These are phyloP conservation scores for Boletales sp. DNA, from an alignment of 768 basidiomycete species.

Conservation along the genomic window DNA sequence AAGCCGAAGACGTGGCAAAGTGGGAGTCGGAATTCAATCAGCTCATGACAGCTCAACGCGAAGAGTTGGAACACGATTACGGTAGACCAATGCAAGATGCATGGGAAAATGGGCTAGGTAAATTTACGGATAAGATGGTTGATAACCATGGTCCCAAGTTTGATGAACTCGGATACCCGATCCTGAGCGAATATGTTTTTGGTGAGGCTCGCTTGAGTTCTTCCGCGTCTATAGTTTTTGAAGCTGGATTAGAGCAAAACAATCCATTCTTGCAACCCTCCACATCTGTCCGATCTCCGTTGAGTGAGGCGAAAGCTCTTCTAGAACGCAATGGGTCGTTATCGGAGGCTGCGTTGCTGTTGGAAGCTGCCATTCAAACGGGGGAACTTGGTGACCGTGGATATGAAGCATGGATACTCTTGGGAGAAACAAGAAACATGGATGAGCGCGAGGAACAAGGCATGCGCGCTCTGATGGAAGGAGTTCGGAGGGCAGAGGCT, in stretches of 20 bases:
- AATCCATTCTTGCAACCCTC: slow-evolving; percentile 67
- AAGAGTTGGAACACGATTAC: slow-evolving; percentile 63
- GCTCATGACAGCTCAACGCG: slow-evolving; percentile 64
- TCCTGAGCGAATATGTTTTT: slow-evolving; percentile 69
- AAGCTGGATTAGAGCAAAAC: slow-evolving; percentile 49
- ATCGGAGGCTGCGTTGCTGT: slow-evolving; percentile 78
- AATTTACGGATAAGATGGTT: slow-evolving; percentile 33
- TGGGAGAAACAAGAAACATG: slow-evolving; percentile 89
- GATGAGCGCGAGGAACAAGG: slow-evolving; percentile 83
- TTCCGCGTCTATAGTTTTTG: not conserved
- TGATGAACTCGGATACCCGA: slow-evolving; percentile 72
- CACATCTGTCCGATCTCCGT: slow-evolving; percentile 41
- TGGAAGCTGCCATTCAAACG: slow-evolving; percentile 88
- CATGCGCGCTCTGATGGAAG: slow-evolving; percentile 74
- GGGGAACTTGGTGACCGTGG: slow-evolving; percentile 78
- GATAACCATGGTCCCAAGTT: slow-evolving; percentile 39
- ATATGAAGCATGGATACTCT: slow-evolving; percentile 87
- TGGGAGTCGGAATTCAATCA: slow-evolving; percentile 86
- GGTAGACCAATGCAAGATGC: slow-evolving; percentile 57
- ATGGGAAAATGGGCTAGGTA: slow-evolving; percentile 57
- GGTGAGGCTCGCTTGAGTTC: slow-evolving; percentile 45
- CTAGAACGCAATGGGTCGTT: slow-evolving; percentile 81
- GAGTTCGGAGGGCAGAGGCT: slow-evolving; percentile 62
- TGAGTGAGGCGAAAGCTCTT: slow-evolving; percentile 73
- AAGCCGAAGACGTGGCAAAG: slow-evolving; percentile 62